A percentile compares a stretch with the other conserved stretches of the same genome.
phyloP scores from a whole-genome alignment of 2,329 filamentous ascomycete species.

The Plectosphaerella plurivora region DNA sequence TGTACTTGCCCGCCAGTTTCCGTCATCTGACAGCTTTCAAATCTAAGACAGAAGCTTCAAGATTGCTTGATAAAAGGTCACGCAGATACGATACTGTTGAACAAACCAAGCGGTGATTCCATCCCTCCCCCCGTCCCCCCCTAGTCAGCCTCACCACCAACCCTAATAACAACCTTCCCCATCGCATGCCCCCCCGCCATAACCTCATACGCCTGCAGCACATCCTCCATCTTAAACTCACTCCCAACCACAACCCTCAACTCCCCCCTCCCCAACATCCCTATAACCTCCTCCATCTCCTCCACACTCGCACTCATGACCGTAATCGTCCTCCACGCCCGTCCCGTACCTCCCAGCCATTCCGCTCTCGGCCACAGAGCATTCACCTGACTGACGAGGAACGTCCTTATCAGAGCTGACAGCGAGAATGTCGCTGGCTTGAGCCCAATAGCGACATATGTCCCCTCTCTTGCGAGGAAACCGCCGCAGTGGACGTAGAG shows the following conservation, averaged over 20 bases:
- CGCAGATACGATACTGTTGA: neutral
- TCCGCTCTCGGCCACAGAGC: conserved; percentile 27
- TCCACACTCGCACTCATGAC: conserved; percentile 27
- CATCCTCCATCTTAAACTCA: conserved; percentile 24
- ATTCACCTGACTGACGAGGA: conserved; percentile 31
- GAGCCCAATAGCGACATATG: conserved; percentile 37
- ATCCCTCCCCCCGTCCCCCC: neutral
- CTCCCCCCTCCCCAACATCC: conserved; percentile 26
- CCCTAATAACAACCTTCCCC: conserved; percentile 33
- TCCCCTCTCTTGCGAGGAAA: conserved; percentile 31
- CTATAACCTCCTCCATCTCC: conserved; percentile 24
- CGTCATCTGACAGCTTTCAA: too few species aligned
- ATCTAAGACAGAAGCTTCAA: too few species aligned
- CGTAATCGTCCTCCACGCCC: conserved; percentile 26
- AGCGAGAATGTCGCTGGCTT: conserved; percentile 27
- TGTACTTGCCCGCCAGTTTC: too few species aligned
- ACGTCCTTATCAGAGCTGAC: conserved; percentile 21
- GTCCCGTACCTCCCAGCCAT: conserved; percentile 30
- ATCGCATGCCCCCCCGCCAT: conserved; percentile 25
- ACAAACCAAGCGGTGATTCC: neutral
- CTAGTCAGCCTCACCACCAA: conserved; percentile 12
- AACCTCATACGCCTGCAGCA: conserved; percentile 27
- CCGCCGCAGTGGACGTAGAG: conserved; percentile 33
- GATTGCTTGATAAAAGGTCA: too few species aligned
- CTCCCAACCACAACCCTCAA: conserved; percentile 21